These are phyloP conservation scores for Fusarium longipes DNA, from an alignment of 2,329 filamentous ascomycete genomes.

Conservation along the genomic window DNA sequence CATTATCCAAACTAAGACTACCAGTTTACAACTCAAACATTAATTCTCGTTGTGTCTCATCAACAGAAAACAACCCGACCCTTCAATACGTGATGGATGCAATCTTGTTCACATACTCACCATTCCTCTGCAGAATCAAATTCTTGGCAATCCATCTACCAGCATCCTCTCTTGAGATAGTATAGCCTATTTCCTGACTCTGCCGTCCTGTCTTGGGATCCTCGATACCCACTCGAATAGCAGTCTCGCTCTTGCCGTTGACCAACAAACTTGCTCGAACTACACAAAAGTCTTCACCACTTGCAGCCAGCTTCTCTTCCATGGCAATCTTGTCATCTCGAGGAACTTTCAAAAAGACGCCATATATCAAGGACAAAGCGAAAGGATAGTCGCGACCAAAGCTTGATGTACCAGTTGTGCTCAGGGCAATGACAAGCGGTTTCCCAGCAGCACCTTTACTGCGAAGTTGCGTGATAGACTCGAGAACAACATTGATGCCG, in stretches of 20 bases:
- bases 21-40: no score
- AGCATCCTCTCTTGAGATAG: conserved; percentile 59
- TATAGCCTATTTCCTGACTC: conserved; percentile 57
- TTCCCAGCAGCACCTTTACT: conserved; percentile 40
- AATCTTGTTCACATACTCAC: conserved; percentile 52
- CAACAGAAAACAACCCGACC: no score
- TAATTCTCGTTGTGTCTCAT: no score
- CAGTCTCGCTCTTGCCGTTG: conserved; percentile 43
- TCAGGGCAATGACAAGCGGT: conserved; percentile 52
- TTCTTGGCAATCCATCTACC: conserved; percentile 61
- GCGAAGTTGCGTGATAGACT: conserved; percentile 51
- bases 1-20: no score
- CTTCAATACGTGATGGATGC: conserved; percentile 47
- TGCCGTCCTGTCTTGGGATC: conserved; percentile 50
- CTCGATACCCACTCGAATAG: conserved; percentile 55
- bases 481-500: conserved; percentile 57
- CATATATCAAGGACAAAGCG: conserved; percentile 57
- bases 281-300: conserved; percentile 52
- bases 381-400: conserved; percentile 57
- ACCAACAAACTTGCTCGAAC: conserved; percentile 54
- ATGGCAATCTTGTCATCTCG: conserved; percentile 62
- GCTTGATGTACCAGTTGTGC: conserved; percentile 55
- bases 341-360: conserved; percentile 53
- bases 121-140: conserved; percentile 44
- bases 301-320: conserved; percentile 52